These are phyloP conservation scores for Lasiodiplodia sp. DNA, from an alignment of 2,329 filamentous ascomycete species.

Conservation along the genomic window DNA sequence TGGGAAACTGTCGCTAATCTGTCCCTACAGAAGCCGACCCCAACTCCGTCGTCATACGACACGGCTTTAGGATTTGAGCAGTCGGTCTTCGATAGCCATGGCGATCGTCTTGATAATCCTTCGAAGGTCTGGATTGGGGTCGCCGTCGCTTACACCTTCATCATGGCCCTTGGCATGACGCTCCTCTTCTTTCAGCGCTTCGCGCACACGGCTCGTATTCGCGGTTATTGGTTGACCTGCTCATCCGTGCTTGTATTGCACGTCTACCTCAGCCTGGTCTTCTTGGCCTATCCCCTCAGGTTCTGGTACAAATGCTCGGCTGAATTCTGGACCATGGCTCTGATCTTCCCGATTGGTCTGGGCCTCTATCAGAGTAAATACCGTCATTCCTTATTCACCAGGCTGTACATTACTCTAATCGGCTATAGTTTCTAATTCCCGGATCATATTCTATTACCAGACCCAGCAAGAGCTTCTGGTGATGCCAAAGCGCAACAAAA, in stretches of 20 bases:
- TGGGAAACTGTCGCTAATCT: background rate
- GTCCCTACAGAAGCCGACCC: conserved; percentile 11
- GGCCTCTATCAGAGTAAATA: conserved; percentile 24
- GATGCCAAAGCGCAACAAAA: background rate
- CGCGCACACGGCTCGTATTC: conserved; percentile 21
- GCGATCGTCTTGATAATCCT: background rate
- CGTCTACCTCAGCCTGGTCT: conserved; percentile 16
- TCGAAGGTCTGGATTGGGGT: conserved; percentile 23
- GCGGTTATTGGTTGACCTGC: conserved; percentile 8
- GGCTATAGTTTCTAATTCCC: conserved; percentile 15
- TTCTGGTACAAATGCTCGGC: conserved; percentile 26
- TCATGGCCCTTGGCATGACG: background rate
- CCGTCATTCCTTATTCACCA: too few relatives aligned
- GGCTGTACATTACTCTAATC: background rate
- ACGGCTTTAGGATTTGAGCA: conserved; percentile 18
- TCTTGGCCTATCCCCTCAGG: conserved; percentile 20
- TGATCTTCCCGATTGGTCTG: conserved; percentile 16
- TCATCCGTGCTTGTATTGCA: conserved; percentile 7
- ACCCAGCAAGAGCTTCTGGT: conserved; percentile 15
- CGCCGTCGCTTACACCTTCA: conserved; percentile 23
- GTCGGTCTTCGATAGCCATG: background rate
- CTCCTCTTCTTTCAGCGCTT: conserved; percentile 16
- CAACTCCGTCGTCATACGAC: background rate
- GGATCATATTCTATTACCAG: conserved; percentile 21
- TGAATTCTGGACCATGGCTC: conserved; percentile 29